A percentile compares a stretch with the other conserved stretches of the same genome.
Evolutionary conservation across 176 grass and related monocot species (phyloP).

Genomic region (Musa beccarii): DNA sequence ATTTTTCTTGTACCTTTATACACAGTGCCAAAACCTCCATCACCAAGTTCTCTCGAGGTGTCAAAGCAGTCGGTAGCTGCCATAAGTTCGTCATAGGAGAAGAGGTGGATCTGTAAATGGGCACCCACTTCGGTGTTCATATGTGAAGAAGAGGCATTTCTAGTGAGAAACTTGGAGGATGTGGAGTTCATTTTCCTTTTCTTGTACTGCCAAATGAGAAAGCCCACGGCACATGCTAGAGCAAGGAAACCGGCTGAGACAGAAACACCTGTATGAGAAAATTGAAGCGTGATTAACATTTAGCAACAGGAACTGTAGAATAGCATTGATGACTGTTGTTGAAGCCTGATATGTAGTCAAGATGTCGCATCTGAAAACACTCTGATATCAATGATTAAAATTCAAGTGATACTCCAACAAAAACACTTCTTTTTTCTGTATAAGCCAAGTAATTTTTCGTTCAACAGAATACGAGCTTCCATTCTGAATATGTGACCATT

Average conservation of each 20-base stretch:
- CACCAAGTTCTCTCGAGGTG: slow-evolving; percentile 7
- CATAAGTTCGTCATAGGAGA: background rate
- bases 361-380: background rate
- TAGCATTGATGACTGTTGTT: background rate
- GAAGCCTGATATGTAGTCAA: background rate
- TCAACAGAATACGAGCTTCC: too few species aligned
- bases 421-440: too few species aligned
- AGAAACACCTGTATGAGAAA: background rate
- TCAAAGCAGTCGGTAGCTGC: slow-evolving; percentile 11
- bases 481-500: too few species aligned
- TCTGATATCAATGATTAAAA: too few species aligned
- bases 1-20: slow-evolving; percentile 17
- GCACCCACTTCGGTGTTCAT: background rate
- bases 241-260: background rate
- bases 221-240: background rate
- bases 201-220: background rate
- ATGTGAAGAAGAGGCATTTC: background rate
- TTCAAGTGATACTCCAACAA: too few species aligned
- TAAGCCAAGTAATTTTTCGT: too few species aligned
- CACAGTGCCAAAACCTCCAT: slow-evolving; percentile 7
- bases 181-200: background rate
- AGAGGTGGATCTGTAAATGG: background rate
- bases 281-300: background rate
- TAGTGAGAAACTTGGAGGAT: background rate
- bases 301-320: background rate